Base-by-base conservation (phyloP, 345 rosid species). In the Aegle marmelos region DNA sequence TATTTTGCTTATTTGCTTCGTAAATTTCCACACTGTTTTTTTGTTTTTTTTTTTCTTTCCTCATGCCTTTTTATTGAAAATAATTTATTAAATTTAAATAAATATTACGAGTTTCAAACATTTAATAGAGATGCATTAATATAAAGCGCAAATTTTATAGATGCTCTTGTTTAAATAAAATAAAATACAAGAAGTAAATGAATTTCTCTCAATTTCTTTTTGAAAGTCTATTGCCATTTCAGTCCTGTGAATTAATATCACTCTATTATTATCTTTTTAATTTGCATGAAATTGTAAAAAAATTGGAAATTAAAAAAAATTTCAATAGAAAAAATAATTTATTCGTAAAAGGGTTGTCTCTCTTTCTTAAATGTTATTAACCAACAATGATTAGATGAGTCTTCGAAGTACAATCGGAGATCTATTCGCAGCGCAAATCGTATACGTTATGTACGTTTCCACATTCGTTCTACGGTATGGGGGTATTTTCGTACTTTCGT, bases 401-500 rank as follows among this genome's bases (percentile, higher is more conserved):
- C 57, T 61, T 45, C 1, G 33, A 24, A 68, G n/a, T 69, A 48
- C 36, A 69, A 53, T 2, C n/a, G 6, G 37, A 54, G 72, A 27
- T 54, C 14, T 28, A 30, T 37, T 30, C 70, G 70, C 22, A 19
- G 72, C 53, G n/a, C 63, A 48, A 75, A 75, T 34, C 34, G 63
- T 53, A 48, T 63, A 21, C 33, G 31, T 25, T 8, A 19, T 7
- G 19, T 2, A 21, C 39, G 69, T 61, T 21, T 75, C 57, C 57
- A 17, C 57, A 17, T 17, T 17, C 41, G 21, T 27, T 13, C 6
- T 62, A 28, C 41, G 39, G 41, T 31, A 10, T 22, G 58, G 48
- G 82, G 82, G 70, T 9, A 66, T 34, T 65, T 14, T 5, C 13
- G 80, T 77, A 54, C 34, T 66, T 77, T 60, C 78, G 36, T 2